Conservation (phyloP, 306 rosid species). For the Mucuna pruriens region DNA sequence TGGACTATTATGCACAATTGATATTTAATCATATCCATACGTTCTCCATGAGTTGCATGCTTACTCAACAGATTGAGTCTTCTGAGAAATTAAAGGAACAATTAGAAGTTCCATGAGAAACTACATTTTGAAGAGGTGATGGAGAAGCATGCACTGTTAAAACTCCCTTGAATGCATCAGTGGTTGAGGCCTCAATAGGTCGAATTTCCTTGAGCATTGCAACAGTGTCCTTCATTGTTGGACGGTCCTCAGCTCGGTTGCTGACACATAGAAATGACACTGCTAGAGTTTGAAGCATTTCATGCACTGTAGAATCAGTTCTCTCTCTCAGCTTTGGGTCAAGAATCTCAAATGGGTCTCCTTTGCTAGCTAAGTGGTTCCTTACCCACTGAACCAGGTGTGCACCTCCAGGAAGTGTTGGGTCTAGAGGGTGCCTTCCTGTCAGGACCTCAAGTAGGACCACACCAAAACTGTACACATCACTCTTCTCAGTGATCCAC, state of each 20-base stretch:
- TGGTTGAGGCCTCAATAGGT: constrained; percentile 43
- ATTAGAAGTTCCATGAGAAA: constrained; percentile 55
- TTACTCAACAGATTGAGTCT: constrained; percentile 51
- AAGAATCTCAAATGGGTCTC: constrained; percentile 63
- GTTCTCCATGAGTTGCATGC: constrained; percentile 20
- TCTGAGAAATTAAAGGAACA: constrained; percentile 65
- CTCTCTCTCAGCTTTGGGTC: constrained; percentile 73
- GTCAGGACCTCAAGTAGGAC: constrained; percentile 83
- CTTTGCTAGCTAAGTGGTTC: constrained; percentile 62
- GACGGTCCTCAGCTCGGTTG: constrained; percentile 62
- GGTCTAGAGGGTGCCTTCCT: constrained; percentile 91
- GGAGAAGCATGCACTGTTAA: constrained; percentile 34
- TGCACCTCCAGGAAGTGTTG: constrained; percentile 72
- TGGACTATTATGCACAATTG: constrained; percentile 46
- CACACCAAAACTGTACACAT: constrained; percentile 87
- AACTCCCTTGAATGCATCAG: constrained; percentile 47
- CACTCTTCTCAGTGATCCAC: constrained; percentile 70
- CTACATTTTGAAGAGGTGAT: constrained; percentile 43
- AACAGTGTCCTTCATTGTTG: constrained; percentile 78
- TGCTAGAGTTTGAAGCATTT: constrained; percentile 80
- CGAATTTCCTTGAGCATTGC: constrained; percentile 82
- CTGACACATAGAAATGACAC: constrained; percentile 71
- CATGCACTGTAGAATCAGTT: constrained; percentile 68
- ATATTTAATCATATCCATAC: neutral
- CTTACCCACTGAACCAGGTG: constrained; percentile 83